These are phyloP conservation scores for Lecanosticta acicola DNA, from an alignment of 2,329 filamentous ascomycete species.

Conservation along the genomic window DNA sequence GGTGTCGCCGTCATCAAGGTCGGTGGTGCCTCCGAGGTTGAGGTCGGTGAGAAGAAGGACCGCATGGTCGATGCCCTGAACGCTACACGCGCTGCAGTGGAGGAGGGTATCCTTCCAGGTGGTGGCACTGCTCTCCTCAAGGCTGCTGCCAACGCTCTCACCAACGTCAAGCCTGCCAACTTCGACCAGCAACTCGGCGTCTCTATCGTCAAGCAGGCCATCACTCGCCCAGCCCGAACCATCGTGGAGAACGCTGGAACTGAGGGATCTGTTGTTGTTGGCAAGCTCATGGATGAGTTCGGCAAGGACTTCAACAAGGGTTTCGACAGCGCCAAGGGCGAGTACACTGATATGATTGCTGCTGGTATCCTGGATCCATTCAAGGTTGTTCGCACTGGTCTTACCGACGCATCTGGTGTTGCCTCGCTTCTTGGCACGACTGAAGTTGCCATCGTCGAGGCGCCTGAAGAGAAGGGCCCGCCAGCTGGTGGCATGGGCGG, in stretches of 20 bases:
- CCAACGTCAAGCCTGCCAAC: conserved; percentile 79
- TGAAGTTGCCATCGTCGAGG: conserved; percentile 96
- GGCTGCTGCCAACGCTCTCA: conserved; percentile 83
- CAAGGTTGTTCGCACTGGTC: conserved; percentile 97
- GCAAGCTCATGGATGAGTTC: conserved; percentile 95
- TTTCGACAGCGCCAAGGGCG: conserved; percentile 91
- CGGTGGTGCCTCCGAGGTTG: conserved; percentile 92
- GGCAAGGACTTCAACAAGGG: conserved; percentile 94
- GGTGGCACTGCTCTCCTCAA: conserved; percentile 98
- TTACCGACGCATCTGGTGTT: conserved; percentile 91
- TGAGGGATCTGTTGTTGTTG: conserved; percentile 92
- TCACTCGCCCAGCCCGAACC: conserved; percentile 86
- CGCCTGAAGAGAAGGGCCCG: conserved; percentile 80
- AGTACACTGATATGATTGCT: conserved; percentile 98
- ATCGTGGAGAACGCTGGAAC: conserved; percentile 98
- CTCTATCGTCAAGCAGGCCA: conserved; percentile 95
- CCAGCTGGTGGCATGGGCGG: conserved; percentile 46
- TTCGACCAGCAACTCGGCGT: conserved; percentile 99
- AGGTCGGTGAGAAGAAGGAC: conserved; percentile 99
- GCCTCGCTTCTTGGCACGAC: conserved; percentile 95
- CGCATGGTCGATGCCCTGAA: conserved; percentile 97
- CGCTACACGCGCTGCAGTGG: conserved; percentile 93
- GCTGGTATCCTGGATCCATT: conserved; percentile 97
- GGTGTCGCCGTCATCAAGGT: conserved; percentile 99
- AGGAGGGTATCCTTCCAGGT: conserved; percentile 98